phyloP scores from a whole-genome alignment of 2,329 filamentous ascomycete genomes.

The Colletotrichum sp. region DNA sequence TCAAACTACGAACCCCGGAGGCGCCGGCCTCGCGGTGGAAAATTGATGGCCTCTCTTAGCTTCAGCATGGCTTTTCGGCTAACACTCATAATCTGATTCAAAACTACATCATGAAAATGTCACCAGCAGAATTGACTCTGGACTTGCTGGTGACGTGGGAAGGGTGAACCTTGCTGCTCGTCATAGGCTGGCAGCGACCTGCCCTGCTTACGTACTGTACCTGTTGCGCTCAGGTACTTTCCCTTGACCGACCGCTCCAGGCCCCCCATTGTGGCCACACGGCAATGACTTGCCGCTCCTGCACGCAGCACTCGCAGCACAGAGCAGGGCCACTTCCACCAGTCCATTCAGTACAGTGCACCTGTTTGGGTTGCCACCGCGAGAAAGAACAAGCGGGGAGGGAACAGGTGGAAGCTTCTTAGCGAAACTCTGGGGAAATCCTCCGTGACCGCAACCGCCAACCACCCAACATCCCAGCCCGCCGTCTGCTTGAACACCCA shows the following conservation, averaged over 20 bases:
- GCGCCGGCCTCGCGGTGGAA: background rate
- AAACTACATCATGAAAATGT: background rate
- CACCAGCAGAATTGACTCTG: slow-evolving; percentile 3
- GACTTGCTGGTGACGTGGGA: background rate
- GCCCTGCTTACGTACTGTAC: slow-evolving; percentile 1
- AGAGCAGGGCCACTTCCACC: background rate
- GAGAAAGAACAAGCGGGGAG: background rate
- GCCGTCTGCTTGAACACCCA: background rate
- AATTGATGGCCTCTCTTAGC: background rate
- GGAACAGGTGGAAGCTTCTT: slow-evolving; percentile 1
- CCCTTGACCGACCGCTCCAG: background rate
- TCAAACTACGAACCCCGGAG: background rate
- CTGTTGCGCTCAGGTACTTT: background rate
- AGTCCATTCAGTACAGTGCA: background rate
- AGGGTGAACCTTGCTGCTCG: background rate
- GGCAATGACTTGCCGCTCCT: background rate
- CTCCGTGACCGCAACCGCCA: slow-evolving; percentile 1
- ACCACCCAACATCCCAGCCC: background rate
- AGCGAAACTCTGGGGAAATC: slow-evolving; percentile 18
- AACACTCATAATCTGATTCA: background rate
- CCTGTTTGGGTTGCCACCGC: background rate
- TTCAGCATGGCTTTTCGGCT: background rate
- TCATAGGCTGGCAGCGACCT: background rate
- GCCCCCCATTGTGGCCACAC: background rate
- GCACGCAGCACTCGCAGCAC: background rate